A percentile compares a stretch with the other conserved stretches of the same genome.
These are phyloP conservation scores for Gentiana dahurica DNA, from an alignment of 257 asterid species.

Conservation along the genomic window DNA sequence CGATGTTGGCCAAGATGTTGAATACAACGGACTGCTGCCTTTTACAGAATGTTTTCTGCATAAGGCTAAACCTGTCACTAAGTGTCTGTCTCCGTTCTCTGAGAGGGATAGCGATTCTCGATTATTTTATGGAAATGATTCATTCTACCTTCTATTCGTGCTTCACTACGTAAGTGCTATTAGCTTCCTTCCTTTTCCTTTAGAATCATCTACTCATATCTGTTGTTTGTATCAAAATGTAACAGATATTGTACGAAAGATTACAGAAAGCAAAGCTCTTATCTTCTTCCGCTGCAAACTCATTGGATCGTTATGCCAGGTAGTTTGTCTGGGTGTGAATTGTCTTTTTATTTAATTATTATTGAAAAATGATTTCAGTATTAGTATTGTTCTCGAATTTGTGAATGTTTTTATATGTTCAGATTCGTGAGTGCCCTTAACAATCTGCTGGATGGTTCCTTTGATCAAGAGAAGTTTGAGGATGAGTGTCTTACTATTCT, in stretches of 20 bases:
- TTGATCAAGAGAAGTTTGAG: conserved; percentile 77
- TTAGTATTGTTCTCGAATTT: conserved; percentile 6
- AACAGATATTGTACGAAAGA: conserved; percentile 80
- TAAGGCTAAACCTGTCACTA: conserved; percentile 52
- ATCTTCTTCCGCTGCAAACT: conserved; percentile 44
- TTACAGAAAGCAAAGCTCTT: conserved; percentile 65
- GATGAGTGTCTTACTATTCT: conserved; percentile 88
- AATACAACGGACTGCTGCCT: conserved; percentile 28
- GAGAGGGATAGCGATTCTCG: conserved; percentile 31
- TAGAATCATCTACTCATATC: not conserved
- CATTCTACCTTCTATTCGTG: conserved; percentile 75
- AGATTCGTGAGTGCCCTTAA: conserved; percentile 77
- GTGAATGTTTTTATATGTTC: conserved; percentile 18
- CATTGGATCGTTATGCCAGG: conserved; percentile 68
- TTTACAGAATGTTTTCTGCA: conserved; percentile 37
- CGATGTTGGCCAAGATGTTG: conserved; percentile 45
- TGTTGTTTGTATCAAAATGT: conserved; percentile 11
- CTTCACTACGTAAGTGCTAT: conserved; percentile 58
- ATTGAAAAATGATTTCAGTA: conserved; percentile 7
- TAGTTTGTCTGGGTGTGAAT: conserved; percentile 9
- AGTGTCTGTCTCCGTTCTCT: conserved; percentile 23
- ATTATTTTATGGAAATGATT: conserved; percentile 74
- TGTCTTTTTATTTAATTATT: not conserved
- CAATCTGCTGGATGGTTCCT: conserved; percentile 71
- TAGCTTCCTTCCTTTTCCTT: not conserved